phyloP scores from a whole-genome alignment of 345 rosid genomes.

The Sonneratia alba region DNA sequence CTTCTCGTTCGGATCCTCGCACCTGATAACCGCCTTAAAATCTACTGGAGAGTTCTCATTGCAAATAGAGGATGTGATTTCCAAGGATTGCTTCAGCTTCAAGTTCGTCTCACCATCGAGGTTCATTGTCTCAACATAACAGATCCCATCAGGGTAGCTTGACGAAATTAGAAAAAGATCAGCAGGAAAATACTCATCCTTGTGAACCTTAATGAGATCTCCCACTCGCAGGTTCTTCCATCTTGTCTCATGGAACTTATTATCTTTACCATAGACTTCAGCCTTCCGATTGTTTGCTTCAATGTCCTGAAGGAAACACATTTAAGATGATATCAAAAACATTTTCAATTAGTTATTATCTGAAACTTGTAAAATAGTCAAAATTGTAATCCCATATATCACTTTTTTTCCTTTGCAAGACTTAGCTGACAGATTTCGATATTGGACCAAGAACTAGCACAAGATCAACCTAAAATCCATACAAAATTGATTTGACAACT shows the following conservation, averaged over 20 bases:
- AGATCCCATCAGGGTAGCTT: conserved; percentile 62
- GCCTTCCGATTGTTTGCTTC: conserved; percentile 79
- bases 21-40: conserved; percentile 45
- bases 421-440: neutral
- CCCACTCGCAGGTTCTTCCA: conserved; percentile 85
- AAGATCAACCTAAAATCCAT: neutral
- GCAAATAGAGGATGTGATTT: conserved; percentile 29
- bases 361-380: neutral
- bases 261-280: conserved; percentile 26
- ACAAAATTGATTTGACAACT: neutral
- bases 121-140: conserved; percentile 90
- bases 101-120: conserved; percentile 92
- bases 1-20: conserved; percentile 83
- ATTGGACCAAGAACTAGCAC: neutral
- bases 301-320: conserved; percentile 39
- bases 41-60: conserved; percentile 30
- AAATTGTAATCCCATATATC: neutral
- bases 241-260: conserved; percentile 29
- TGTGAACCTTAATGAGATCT: conserved; percentile 53
- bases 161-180: conserved; percentile 85
- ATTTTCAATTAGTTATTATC: neutral
- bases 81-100: conserved; percentile 70
- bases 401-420: neutral
- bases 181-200: conserved; percentile 83
- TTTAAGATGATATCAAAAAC: conserved; percentile 13